phyloP scores from a whole-genome alignment of 2,329 filamentous ascomycete species.

The Fusarium falciforme region DNA sequence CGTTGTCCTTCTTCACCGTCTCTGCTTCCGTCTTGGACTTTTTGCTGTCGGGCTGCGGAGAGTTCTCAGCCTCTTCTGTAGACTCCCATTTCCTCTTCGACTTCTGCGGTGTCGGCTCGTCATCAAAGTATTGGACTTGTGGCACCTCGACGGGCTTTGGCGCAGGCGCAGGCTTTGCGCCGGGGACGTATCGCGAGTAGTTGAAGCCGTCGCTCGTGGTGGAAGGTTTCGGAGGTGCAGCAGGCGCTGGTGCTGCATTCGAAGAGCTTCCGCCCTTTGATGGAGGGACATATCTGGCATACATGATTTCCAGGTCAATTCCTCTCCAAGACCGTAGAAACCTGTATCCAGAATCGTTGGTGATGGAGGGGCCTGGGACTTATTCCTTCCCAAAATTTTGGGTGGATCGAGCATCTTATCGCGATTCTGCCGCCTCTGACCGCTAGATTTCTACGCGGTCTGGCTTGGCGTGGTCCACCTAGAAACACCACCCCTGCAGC shows the following conservation, averaged over 20 bases:
- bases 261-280: conserved; percentile 33
- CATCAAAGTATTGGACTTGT: conserved; percentile 44
- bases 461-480: conserved; percentile 32
- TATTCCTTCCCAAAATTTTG: conserved; percentile 49
- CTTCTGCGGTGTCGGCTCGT: conserved; percentile 40
- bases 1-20: conserved; percentile 12
- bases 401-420: conserved; percentile 48
- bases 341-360: conserved; percentile 7
- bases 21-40: conserved; percentile 46
- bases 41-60: conserved; percentile 48
- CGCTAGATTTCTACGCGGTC: conserved; percentile 45
- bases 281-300: conserved; percentile 57
- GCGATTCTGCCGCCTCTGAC: conserved; percentile 51
- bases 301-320: conserved; percentile 48
- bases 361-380: conserved; percentile 26
- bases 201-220: conserved; percentile 37
- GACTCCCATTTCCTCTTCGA: conserved; percentile 53
- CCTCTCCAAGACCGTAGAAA: conserved; percentile 2
- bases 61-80: conserved; percentile 42
- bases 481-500: conserved; percentile 10
- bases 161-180: conserved; percentile 36
- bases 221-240: conserved; percentile 1
- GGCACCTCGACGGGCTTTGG: conserved; percentile 20
- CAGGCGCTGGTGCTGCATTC: background rate
- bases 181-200: conserved; percentile 58